These are phyloP conservation scores for Fusarium xyrophilum DNA, from an alignment of 2,329 filamentous ascomycete genomes.

Conservation along the genomic window DNA sequence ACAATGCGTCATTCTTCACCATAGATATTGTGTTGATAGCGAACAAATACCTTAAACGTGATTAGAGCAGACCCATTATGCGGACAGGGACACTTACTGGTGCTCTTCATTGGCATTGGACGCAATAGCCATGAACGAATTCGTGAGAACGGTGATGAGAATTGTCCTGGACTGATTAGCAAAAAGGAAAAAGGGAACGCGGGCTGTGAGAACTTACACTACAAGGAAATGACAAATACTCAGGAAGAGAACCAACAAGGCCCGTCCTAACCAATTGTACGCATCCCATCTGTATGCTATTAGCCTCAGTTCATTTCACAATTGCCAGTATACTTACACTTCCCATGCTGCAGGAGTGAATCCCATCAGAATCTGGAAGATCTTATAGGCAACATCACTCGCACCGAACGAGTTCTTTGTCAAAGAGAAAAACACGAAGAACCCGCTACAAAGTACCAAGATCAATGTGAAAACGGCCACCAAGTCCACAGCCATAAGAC, in stretches of 20 bases:
- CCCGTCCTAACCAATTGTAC: constrained; percentile 80
- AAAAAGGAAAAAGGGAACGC: background rate
- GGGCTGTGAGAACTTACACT: constrained; percentile 58
- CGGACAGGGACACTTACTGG: constrained; percentile 54
- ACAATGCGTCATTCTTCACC: constrained; percentile 97
- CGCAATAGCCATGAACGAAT: constrained; percentile 94
- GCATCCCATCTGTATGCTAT: constrained; percentile 61
- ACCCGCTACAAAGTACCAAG: constrained; percentile 87
- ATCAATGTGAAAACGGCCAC: constrained; percentile 85
- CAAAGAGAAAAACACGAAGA: constrained; percentile 92
- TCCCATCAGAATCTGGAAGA: constrained; percentile 95
- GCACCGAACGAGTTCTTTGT: constrained; percentile 76
- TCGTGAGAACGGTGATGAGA: constrained; percentile 92
- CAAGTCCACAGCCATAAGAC: constrained; percentile 90
- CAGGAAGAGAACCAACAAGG: constrained; percentile 79
- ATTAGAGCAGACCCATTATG: constrained; percentile 6
- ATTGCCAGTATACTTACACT: constrained; percentile 58
- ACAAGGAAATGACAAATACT: constrained; percentile 96
- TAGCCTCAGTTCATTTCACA: constrained; percentile 4
- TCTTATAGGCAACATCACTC: constrained; percentile 80
- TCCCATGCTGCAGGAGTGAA: constrained; percentile 97
- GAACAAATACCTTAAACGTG: constrained; percentile 72
- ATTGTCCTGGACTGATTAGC: constrained; percentile 66
- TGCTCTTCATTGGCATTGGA: constrained; percentile 94
- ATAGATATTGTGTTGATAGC: constrained; percentile 97